These are phyloP conservation scores for Exophiala sideris DNA, from an alignment of 2,329 filamentous ascomycete species.

Conservation along the genomic window DNA sequence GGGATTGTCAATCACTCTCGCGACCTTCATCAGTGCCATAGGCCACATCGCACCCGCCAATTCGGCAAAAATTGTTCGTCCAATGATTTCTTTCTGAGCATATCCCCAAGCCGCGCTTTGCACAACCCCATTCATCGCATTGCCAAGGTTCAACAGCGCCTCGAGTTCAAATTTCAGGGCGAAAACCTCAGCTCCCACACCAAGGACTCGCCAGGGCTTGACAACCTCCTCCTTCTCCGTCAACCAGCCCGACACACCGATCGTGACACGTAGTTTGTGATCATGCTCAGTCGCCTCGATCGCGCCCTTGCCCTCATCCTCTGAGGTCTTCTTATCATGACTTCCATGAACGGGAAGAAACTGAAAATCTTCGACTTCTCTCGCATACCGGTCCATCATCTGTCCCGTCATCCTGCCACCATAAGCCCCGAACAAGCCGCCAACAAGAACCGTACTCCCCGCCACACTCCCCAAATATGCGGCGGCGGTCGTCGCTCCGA, in stretches of 20 bases:
- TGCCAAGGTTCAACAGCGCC: constrained; percentile 72
- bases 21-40: constrained; percentile 62
- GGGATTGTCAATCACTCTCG: constrained; percentile 72
- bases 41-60: constrained; percentile 69
- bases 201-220: constrained; percentile 74
- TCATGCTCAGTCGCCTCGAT: constrained; percentile 42
- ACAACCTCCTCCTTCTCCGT: constrained; percentile 68
- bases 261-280: constrained; percentile 72
- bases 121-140: constrained; percentile 71
- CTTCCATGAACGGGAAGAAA: constrained; percentile 69
- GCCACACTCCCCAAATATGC: constrained; percentile 76
- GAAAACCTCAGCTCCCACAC: constrained; percentile 72
- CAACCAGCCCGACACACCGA: constrained; percentile 85
- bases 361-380: constrained; percentile 83
- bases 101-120: constrained; percentile 76
- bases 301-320: constrained; percentile 39
- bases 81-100: constrained; percentile 72
- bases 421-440: constrained; percentile 88
- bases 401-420: constrained; percentile 76
- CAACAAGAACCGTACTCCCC: constrained; percentile 74
- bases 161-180: constrained; percentile 80
- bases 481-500: constrained; percentile 71
- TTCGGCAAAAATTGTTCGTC: constrained; percentile 66
- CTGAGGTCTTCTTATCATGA: constrained; percentile 41
- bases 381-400: constrained; percentile 83